Conservation (phyloP, 1,284 basidiomycete species). For the Heterobasidion occidentale region DNA sequence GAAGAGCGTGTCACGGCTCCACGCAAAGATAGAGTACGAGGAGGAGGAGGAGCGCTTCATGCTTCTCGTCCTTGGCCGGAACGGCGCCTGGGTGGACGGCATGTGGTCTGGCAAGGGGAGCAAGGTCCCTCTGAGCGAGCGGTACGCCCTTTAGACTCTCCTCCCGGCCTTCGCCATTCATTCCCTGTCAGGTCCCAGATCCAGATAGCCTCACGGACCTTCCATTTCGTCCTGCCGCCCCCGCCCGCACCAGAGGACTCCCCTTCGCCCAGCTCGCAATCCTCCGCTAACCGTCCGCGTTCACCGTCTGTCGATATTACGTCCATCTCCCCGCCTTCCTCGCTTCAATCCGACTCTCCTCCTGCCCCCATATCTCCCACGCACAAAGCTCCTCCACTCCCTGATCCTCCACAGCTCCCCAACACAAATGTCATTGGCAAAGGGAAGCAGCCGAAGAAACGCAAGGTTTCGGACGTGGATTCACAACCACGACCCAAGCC, state of each 20-base stretch:
- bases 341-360: conserved; percentile 65
- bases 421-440: conserved; percentile 50
- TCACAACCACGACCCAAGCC: conserved; percentile 46
- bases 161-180: conserved; percentile 2
- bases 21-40: conserved; percentile 93
- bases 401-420: conserved; percentile 37
- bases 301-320: conserved; percentile 68
- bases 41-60: conserved; percentile 84
- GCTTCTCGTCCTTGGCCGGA: conserved; percentile 86
- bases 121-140: conserved; percentile 73
- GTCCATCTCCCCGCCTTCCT: conserved; percentile 75
- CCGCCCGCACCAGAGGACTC: conserved; percentile 66
- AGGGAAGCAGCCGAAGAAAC: conserved; percentile 51
- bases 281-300: conserved; percentile 52
- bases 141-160: conserved; percentile 39
- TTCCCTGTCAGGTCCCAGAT: conserved; percentile 76
- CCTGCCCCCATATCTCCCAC: conserved; percentile 30
- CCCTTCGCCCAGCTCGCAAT: conserved; percentile 64
- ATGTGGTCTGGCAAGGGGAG: conserved; percentile 89
- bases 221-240: conserved; percentile 90
- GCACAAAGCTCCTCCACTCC: conserved; percentile 21
- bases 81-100: conserved; percentile 97
- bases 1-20: conserved; percentile 94
- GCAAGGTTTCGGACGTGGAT: conserved; percentile 41
- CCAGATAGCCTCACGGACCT: conserved; percentile 96